Conservation (phyloP, 1,284 basidiomycete genomes). For the Boletellus deceptivus region DNA sequence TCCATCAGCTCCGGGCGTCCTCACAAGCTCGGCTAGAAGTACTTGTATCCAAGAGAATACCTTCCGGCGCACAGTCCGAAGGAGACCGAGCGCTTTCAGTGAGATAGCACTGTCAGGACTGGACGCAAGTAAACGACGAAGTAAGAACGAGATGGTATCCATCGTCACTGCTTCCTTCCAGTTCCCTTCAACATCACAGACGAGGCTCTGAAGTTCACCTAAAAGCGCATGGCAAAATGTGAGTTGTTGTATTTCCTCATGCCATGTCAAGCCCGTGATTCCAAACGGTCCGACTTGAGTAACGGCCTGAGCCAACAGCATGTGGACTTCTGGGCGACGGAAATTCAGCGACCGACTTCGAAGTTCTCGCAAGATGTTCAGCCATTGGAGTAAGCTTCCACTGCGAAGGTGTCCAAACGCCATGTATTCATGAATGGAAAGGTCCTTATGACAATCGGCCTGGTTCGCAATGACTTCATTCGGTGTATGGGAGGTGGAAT, state of each 20-base stretch:
- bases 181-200: slow-evolving; percentile 35
- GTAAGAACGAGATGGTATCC: slow-evolving; percentile 12
- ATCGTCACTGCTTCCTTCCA: slow-evolving; percentile 27
- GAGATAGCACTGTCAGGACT: not conserved
- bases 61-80: slow-evolving; percentile 33
- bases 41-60: slow-evolving; percentile 39
- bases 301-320: not conserved
- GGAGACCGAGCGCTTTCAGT: slow-evolving; percentile 14
- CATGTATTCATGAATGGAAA: not conserved
- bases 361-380: slow-evolving; percentile 1
- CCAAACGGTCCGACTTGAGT: not conserved
- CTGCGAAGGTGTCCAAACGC: not conserved
- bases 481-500: not conserved
- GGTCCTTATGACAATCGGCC: not conserved
- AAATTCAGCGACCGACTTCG: not conserved
- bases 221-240: not conserved
- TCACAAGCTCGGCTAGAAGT: slow-evolving; percentile 17
- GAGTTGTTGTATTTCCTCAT: not conserved
- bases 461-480: not conserved
- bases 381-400: not conserved
- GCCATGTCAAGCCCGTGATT: not conserved
- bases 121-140: slow-evolving; percentile 7
- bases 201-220: not conserved
- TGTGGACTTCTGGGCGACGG: not conserved
- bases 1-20: slow-evolving; percentile 19